Evolutionary conservation across 805 yeast species (phyloP).

Genomic region (Cyberlindnera subsufficiens): DNA sequence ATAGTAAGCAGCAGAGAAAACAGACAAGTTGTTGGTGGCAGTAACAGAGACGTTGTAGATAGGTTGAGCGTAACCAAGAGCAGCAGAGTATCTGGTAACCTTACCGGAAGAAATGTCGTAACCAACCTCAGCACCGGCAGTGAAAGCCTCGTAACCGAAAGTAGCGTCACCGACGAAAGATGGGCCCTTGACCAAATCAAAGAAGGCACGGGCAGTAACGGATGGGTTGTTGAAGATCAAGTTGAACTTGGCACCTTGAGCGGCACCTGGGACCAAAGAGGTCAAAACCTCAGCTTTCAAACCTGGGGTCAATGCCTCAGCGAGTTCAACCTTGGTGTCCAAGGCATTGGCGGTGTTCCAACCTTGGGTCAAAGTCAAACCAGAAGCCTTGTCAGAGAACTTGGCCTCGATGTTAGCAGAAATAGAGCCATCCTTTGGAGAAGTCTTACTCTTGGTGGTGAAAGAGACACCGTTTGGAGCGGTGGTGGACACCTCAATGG

Average conservation of each 20-base stretch:
- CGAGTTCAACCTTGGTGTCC: slow-evolving; percentile 88
- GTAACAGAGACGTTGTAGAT: slow-evolving; percentile 75
- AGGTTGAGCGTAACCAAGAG: slow-evolving; percentile 87
- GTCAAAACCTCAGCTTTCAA: slow-evolving; percentile 90
- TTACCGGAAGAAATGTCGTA: slow-evolving; percentile 92
- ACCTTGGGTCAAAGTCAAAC: slow-evolving; percentile 92
- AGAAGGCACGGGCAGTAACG: slow-evolving; percentile 89
- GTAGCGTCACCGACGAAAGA: slow-evolving; percentile 92
- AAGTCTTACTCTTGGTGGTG: slow-evolving; percentile 86
- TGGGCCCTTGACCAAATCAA: slow-evolving; percentile 94
- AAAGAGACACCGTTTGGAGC: slow-evolving; percentile 97
- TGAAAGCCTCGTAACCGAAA: slow-evolving; percentile 92
- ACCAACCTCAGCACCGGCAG: slow-evolving; percentile 95
- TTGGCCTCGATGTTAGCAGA: slow-evolving; percentile 88
- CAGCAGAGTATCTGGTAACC: slow-evolving; percentile 90
- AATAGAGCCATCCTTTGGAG: slow-evolving; percentile 66
- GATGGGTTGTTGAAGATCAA: slow-evolving; percentile 88
- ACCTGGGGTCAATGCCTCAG: slow-evolving; percentile 91
- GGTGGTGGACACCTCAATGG: slow-evolving; percentile 82
- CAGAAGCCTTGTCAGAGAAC: slow-evolving; percentile 87
- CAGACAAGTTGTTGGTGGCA: slow-evolving; percentile 79
- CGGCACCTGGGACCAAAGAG: slow-evolving; percentile 76
- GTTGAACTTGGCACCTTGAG: slow-evolving; percentile 85
- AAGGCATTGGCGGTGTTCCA: slow-evolving; percentile 93
- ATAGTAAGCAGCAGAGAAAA: slow-evolving; percentile 93